These are phyloP conservation scores for Phytopythium litorale DNA, from an alignment of 352 stramenopile genomes.

Conservation along the genomic window DNA sequence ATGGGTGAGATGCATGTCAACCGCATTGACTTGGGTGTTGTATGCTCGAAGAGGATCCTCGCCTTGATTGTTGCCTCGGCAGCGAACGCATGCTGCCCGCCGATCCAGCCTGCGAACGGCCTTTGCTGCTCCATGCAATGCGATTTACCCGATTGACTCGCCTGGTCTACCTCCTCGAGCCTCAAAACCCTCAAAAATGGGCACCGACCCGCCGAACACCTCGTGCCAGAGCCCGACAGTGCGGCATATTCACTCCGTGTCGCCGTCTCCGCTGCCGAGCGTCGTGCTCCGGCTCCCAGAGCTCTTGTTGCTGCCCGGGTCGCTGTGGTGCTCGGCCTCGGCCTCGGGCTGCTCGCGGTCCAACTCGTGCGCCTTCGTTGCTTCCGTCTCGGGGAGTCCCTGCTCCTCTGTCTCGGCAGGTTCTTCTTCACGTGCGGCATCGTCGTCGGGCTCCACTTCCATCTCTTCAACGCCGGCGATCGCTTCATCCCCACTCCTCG, in stretches of 20 bases:
- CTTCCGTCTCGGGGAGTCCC: neutral
- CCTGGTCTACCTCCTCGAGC: neutral
- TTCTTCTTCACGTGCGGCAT: neutral
- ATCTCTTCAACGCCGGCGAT: neutral
- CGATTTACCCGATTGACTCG: neutral
- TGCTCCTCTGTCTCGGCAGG: constrained; percentile 1
- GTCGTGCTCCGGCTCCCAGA: constrained; percentile 1
- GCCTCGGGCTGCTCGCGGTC: neutral
- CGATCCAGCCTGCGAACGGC: neutral
- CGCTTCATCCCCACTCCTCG: neutral
- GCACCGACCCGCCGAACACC: neutral
- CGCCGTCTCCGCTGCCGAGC: neutral
- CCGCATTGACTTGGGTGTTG: neutral
- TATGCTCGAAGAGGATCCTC: neutral
- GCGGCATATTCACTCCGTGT: constrained; percentile 1
- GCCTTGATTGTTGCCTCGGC: too few relatives aligned
- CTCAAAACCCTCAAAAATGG: neutral
- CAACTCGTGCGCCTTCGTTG: neutral
- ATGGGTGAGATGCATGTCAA: neutral
- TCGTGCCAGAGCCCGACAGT: neutral
- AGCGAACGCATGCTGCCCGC: neutral
- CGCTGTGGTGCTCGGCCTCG: neutral
- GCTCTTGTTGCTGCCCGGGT: constrained; percentile 6
- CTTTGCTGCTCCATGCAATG: neutral
- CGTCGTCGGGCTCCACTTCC: neutral